A percentile compares a stretch with the other conserved stretches of the same genome.
Conservation (phyloP, 2,329 filamentous ascomycete genomes). For the Berkeleyomyces basicola region DNA sequence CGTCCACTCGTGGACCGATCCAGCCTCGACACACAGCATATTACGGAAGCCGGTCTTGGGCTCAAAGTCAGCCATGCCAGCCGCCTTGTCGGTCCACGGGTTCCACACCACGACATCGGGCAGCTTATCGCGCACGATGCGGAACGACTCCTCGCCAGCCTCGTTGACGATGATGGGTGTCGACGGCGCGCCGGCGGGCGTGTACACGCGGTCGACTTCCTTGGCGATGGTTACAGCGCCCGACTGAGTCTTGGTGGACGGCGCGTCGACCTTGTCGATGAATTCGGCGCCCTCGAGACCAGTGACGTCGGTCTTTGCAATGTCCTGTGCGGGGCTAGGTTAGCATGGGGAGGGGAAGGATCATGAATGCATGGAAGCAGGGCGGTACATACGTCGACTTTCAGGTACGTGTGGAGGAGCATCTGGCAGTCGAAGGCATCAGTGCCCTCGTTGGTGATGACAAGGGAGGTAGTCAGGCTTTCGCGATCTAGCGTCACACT, state of each 20-base stretch:
- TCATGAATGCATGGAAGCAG: slow-evolving; percentile 9
- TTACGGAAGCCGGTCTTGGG: slow-evolving; percentile 82
- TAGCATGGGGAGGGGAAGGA: background rate
- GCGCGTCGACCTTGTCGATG: slow-evolving; percentile 63
- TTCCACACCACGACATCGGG: slow-evolving; percentile 92
- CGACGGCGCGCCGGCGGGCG: slow-evolving; percentile 43
- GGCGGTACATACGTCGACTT: slow-evolving; percentile 46
- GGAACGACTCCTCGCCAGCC: slow-evolving; percentile 47
- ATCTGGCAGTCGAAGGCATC: slow-evolving; percentile 80
- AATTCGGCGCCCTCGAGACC: slow-evolving; percentile 66
- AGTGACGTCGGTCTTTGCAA: slow-evolving; percentile 52
- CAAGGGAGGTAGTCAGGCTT: slow-evolving; percentile 62
- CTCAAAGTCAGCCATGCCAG: slow-evolving; percentile 68
- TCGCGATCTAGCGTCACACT: slow-evolving; percentile 69
- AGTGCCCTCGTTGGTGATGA: slow-evolving; percentile 75
- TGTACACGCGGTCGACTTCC: slow-evolving; percentile 84
- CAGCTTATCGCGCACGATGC: slow-evolving; percentile 68
- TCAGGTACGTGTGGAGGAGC: slow-evolving; percentile 81
- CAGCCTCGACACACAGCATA: slow-evolving; percentile 91
- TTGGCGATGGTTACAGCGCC: slow-evolving; percentile 50
- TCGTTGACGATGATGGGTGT: slow-evolving; percentile 44
- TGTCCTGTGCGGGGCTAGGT: slow-evolving; percentile 43
- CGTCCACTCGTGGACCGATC: slow-evolving; percentile 66
- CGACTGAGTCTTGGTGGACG: slow-evolving; percentile 47
- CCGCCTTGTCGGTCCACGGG: slow-evolving; percentile 76